Base-by-base conservation (phyloP, 306 rosid species). In the Quercus bicolor region DNA sequence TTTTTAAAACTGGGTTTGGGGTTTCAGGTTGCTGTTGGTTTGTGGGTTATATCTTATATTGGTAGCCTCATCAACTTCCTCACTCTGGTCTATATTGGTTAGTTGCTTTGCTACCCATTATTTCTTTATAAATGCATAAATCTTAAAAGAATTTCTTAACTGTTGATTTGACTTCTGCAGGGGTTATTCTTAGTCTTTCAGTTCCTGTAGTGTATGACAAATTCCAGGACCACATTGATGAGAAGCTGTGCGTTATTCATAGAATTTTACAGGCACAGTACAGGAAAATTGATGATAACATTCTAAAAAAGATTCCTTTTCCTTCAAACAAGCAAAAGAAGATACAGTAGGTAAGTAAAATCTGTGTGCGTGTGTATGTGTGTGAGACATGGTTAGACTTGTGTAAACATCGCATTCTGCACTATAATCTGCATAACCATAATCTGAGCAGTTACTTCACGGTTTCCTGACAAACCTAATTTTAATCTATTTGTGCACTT, bases 121-220 rank as follows among this genome's bases (percentile, higher is more conserved):
- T 64, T 21, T 59, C 18, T 75, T 72, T 61, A 60, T 37, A 29
- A 26, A 33, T 70, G 18, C 33, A 14, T 62, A 5, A 43, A 60
- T 34, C 56, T 71, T 76, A 21, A 16, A 11, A 48, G 61, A 37
- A 20, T 18, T 68, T 5, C 52, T 66, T 8, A n/a, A 16, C 26
- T 14, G 1, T 19, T 19, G 37, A 34, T 68, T 34, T 34, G 19
- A 72, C 31, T 84, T 55, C 54, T 84, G 85, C 79, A 96, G 99
- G 89, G 68, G 82, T 96, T 77, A 86, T 96, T 80, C 85, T 96
- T 68, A 84, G 98, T 85, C 82, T 96, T 86, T 91, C 97, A 13
- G 85, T 89, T 80, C 99, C 99, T 14, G n/a, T 88, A 37, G 78
- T 93, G 79, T 96, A 96, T 89, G 97, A 91, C 80, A 93, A 88